These are phyloP conservation scores for Neurospora tetrasperma DNA, from an alignment of 495 filamentous ascomycete species.

Conservation along the genomic window DNA sequence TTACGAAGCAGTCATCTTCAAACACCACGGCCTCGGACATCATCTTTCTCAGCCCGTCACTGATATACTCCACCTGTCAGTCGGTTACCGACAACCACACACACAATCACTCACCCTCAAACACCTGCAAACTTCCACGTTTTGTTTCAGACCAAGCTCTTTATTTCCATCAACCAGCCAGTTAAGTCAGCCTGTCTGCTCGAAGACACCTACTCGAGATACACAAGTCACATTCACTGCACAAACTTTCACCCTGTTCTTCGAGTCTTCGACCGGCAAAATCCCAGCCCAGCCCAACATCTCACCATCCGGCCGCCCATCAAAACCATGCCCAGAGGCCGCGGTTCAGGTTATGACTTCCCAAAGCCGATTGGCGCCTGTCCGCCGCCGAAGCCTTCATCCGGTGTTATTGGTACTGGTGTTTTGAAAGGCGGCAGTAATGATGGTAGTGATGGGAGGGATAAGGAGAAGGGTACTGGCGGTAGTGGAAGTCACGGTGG, in stretches of 20 bases:
- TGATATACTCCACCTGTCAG: neutral
- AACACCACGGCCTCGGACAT: neutral
- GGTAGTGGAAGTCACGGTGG: neutral
- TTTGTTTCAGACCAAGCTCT: neutral
- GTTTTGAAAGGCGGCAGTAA: neutral
- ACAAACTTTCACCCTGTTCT: neutral
- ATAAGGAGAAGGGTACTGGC: neutral
- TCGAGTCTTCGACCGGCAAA: neutral
- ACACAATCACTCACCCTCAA: neutral
- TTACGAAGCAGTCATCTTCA: neutral
- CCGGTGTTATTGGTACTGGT: neutral
- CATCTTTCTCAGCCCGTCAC: neutral
- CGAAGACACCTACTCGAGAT: neutral
- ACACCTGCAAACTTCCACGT: neutral
- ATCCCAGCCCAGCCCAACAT: neutral
- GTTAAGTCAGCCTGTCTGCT: neutral
- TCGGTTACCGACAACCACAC: neutral
- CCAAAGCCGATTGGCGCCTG: neutral
- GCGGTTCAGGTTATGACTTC: neutral
- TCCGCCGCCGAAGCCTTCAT: neutral
- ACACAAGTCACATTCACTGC: neutral
- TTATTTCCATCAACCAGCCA: neutral
- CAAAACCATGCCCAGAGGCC: neutral
- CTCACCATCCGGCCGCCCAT: neutral
- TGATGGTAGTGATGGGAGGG: neutral